Conservation (phyloP, 441 rosid genomes). For the Adansonia gregorii region DNA sequence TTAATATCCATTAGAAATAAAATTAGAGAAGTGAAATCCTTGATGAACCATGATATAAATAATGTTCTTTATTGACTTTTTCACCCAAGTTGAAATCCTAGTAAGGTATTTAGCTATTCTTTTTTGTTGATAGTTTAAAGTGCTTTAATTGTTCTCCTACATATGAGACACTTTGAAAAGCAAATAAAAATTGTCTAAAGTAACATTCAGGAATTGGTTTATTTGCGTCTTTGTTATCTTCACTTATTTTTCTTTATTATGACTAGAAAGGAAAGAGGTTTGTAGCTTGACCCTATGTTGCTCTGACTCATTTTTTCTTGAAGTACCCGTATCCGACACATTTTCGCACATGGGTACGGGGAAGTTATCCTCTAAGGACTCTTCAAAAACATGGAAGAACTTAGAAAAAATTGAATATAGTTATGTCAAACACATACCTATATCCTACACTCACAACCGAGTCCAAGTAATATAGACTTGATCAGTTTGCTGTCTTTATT, state of each 20-base stretch:
- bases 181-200: not conserved
- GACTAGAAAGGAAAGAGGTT: not conserved
- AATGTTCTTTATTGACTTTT: not conserved
- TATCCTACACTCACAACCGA: no score
- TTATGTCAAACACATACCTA: no score
- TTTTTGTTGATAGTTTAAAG: not conserved
- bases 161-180: not conserved
- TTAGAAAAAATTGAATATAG: no score
- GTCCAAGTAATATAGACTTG: not conserved
- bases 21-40: slow-evolving; percentile 10
- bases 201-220: slow-evolving; percentile 1
- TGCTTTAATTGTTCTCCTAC: not conserved
- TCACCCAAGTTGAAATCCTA: not conserved
- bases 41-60: not conserved
- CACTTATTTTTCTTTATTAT: not conserved
- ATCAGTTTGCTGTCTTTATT: not conserved
- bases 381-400: no score
- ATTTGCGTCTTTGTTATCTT: not conserved
- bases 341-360: no score
- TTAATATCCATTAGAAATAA: not conserved
- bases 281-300: not conserved
- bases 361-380: no score
- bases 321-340: no score
- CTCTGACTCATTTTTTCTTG: no score
- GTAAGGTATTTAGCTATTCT: not conserved